These are phyloP conservation scores for Metarhizium guizhouense DNA, from an alignment of 2,329 filamentous ascomycete genomes.

Conservation along the genomic window DNA sequence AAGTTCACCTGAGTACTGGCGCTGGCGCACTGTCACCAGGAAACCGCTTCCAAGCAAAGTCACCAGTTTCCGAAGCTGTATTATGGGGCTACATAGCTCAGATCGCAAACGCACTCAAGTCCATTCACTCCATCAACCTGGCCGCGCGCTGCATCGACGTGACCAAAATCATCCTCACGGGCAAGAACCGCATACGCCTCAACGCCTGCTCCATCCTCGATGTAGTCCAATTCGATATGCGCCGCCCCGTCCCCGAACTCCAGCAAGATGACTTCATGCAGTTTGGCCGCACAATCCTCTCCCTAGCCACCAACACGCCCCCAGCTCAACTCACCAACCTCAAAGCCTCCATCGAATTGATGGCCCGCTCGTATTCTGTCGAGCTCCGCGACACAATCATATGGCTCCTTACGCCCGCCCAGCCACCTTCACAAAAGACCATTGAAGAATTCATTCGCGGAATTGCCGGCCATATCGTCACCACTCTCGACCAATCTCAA, in stretches of 20 bases:
- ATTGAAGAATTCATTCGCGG: slow-evolving; percentile 72
- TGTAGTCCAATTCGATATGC: slow-evolving; percentile 72
- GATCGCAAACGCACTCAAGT: slow-evolving; percentile 77
- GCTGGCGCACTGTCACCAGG: slow-evolving; percentile 25
- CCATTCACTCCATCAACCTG: slow-evolving; percentile 72
- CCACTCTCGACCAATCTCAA: slow-evolving; percentile 68
- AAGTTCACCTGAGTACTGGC: slow-evolving; percentile 56
- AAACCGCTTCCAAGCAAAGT: slow-evolving; percentile 36
- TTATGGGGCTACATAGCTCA: slow-evolving; percentile 92
- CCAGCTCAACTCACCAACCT: slow-evolving; percentile 48
- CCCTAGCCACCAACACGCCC: slow-evolving; percentile 63
- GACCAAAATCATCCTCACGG: slow-evolving; percentile 82
- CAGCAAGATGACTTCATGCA: slow-evolving; percentile 83
- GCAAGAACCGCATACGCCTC: slow-evolving; percentile 81
- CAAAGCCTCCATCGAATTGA: slow-evolving; percentile 63
- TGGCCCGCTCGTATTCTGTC: slow-evolving; percentile 66
- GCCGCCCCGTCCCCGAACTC: slow-evolving; percentile 60
- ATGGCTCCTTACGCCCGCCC: slow-evolving; percentile 68
- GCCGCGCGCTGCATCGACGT: slow-evolving; percentile 80
- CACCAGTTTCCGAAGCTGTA: slow-evolving; percentile 57
- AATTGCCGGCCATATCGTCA: slow-evolving; percentile 69
- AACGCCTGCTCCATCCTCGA: slow-evolving; percentile 86
- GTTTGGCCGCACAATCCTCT: slow-evolving; percentile 77
- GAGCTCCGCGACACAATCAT: slow-evolving; percentile 71
- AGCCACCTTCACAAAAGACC: slow-evolving; percentile 49